Conservation (phyloP, 805 yeast genomes). For the Komagataella mondaviorum region DNA sequence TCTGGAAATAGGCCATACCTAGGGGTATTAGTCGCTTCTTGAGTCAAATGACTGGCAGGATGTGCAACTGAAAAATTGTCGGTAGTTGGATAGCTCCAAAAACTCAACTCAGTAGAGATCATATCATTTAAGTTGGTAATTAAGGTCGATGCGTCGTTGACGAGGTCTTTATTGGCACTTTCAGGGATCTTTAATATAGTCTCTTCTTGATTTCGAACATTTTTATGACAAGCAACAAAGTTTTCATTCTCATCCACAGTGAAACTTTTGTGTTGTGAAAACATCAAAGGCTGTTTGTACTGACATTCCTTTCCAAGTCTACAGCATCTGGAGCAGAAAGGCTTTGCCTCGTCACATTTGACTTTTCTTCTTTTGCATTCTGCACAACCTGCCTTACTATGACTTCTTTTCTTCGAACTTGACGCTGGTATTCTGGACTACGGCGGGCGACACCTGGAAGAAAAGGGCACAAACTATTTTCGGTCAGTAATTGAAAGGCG, state of each 20-base stretch:
- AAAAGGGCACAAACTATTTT: no score
- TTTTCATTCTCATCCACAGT: slow-evolving; percentile 7
- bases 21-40: no score
- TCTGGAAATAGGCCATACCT: no score
- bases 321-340: slow-evolving; percentile 26
- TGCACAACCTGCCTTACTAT: slow-evolving; percentile 29
- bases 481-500: no score
- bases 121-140: slow-evolving; percentile 21
- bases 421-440: no score
- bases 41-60: no score
- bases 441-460: no score
- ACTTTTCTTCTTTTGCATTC: slow-evolving; percentile 30
- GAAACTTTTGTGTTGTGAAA: slow-evolving; percentile 9
- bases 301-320: slow-evolving; percentile 22
- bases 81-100: background rate
- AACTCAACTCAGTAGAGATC: slow-evolving; percentile 6
- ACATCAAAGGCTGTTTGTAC: slow-evolving; percentile 14
- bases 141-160: slow-evolving; percentile 20
- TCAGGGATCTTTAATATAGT: background rate
- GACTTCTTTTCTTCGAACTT: slow-evolving; percentile 20
- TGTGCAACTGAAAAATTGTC: background rate
- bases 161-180: slow-evolving; percentile 12
- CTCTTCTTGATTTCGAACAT: background rate
- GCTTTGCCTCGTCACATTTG: slow-evolving; percentile 26
- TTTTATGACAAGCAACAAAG: background rate